These are phyloP conservation scores for Hypoxylon fuscum DNA, from an alignment of 495 filamentous ascomycete species.

Conservation along the genomic window DNA sequence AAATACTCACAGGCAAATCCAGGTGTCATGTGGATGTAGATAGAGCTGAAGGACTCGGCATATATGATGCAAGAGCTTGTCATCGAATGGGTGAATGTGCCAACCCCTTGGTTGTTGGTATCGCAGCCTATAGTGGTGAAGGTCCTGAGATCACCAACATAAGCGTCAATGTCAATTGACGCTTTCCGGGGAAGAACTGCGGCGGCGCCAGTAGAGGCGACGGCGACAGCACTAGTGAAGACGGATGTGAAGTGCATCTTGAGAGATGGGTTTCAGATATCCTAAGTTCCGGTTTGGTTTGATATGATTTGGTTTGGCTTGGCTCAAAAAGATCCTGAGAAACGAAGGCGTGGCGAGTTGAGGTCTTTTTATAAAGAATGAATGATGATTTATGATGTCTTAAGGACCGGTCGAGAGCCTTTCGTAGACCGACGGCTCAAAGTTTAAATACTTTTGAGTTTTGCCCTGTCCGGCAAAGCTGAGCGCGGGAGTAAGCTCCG, in stretches of 20 bases:
- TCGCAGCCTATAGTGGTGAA: conserved; percentile 13
- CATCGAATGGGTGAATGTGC: conserved; percentile 35
- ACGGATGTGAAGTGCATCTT: conserved; percentile 16
- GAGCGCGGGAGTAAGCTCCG: no score
- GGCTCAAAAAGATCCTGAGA: neutral
- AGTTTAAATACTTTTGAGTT: conserved; percentile 21
- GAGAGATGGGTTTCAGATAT: neutral
- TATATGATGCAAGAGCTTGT: conserved; percentile 15
- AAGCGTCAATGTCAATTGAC: conserved; percentile 15
- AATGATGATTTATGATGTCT: neutral
- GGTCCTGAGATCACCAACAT: conserved; percentile 32
- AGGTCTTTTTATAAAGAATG: conserved; percentile 17
- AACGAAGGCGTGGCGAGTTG: neutral
- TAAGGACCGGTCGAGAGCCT: conserved; percentile 6
- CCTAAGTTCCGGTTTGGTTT: neutral
- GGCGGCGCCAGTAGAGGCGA: conserved; percentile 4
- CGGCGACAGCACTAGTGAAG: conserved; percentile 2
- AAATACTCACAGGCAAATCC: conserved; percentile 30
- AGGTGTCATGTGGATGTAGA: conserved; percentile 19
- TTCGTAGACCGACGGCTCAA: neutral
- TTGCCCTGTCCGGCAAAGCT: conserved; percentile 9
- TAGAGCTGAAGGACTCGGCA: conserved; percentile 12
- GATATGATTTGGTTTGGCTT: neutral
- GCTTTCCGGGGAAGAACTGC: neutral
- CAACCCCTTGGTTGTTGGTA: conserved; percentile 30